Percentiles rank a stretch among this genome's conserved stretches.
Conservation (phyloP, 768 basidiomycete genomes). For the Kwoniella heveanensis region DNA sequence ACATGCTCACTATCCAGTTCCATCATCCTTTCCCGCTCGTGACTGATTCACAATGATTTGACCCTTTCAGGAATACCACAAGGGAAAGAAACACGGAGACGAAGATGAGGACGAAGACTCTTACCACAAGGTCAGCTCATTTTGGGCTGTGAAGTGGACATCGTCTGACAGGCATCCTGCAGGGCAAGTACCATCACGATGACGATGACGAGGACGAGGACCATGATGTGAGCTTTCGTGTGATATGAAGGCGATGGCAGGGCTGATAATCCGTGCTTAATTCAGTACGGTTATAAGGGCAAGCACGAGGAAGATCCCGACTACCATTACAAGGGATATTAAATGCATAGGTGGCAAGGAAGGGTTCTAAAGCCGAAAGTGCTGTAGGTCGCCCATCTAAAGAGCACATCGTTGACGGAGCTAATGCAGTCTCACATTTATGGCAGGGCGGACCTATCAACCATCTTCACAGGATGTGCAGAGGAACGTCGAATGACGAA, state of each 20-base stretch:
- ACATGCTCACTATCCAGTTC: no score
- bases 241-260: no score
- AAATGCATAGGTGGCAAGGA: no score
- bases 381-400: no score
- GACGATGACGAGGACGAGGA: slow-evolving; percentile 1
- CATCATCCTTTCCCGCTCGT: no score
- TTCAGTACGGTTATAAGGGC: background rate
- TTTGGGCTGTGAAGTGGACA: background rate
- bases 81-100: background rate
- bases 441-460: background rate
- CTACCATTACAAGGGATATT: slow-evolving; percentile 3
- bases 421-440: no score
- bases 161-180: background rate
- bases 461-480: background rate
- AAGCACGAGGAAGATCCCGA: slow-evolving; percentile 1
- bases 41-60: no score
- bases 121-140: background rate
- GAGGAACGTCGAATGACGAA: no score
- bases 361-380: no score
- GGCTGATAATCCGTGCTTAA: background rate
- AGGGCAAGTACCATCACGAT: slow-evolving; percentile 12
- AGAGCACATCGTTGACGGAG: no score
- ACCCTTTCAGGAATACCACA: no score
- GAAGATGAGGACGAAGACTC: background rate
- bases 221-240: background rate